A percentile compares a stretch with the other conserved stretches of the same genome.
Evolutionary conservation across 129 eudicot species (phyloP).

Genomic region (Sambucus nigra): DNA sequence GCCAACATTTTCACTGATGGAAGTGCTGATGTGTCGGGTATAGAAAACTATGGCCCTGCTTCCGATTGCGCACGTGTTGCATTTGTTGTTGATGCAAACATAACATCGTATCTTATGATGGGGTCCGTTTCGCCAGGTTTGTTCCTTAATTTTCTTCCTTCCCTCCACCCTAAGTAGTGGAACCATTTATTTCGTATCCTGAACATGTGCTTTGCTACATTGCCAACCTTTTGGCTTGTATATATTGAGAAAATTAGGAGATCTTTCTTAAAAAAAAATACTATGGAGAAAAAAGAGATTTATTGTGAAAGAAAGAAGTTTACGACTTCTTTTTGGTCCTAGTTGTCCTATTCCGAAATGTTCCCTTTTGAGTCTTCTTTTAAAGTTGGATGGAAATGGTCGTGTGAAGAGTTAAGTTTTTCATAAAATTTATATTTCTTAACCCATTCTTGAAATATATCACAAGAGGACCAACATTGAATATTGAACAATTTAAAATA

Average conservation of each 20-base stretch:
- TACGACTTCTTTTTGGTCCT: not conserved
- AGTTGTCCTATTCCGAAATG: no score
- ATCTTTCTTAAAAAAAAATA: no score
- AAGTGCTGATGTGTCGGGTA: conserved; percentile 35
- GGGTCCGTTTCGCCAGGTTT: conserved; percentile 99
- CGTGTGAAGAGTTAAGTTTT: no score
- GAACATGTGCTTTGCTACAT: not conserved
- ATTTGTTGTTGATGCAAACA: conserved; percentile 95
- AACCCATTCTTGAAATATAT: no score
- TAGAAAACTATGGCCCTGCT: conserved; percentile 38
- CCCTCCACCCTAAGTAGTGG: not conserved
- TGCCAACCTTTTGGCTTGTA: not conserved
- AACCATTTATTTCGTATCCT: not conserved
- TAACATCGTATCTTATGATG: conserved; percentile 99
- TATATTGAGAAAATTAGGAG: no score
- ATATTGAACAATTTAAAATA: no score
- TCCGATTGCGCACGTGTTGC: conserved; percentile 75
- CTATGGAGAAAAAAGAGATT: no score
- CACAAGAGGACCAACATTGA: no score
- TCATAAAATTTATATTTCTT: no score
- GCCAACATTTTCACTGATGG: conserved; percentile 53
- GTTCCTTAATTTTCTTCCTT: conserved; percentile 7
- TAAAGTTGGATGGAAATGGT: no score
- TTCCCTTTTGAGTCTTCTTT: no score
- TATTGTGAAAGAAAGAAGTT: not conserved